phyloP scores from a whole-genome alignment of 1,139 yeast species.

The Williopsis jadinii region DNA sequence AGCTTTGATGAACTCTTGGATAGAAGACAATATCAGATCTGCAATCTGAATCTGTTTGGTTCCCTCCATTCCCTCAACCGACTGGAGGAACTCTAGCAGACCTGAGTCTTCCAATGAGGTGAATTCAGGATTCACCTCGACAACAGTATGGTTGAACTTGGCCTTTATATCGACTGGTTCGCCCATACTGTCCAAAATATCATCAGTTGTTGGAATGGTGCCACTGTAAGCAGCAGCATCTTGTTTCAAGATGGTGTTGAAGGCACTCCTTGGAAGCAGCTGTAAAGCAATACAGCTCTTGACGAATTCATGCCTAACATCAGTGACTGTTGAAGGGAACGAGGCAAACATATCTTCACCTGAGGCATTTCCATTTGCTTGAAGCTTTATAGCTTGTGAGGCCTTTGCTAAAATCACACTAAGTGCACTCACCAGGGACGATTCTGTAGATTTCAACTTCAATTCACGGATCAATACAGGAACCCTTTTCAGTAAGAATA shows the following conservation, averaged over 20 bases:
- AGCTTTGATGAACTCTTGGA: slow-evolving; percentile 35
- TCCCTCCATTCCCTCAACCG: slow-evolving; percentile 35
- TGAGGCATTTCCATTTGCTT: slow-evolving; percentile 4
- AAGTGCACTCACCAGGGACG: slow-evolving; percentile 15
- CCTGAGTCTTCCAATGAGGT: slow-evolving; percentile 48
- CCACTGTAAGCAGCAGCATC: slow-evolving; percentile 32
- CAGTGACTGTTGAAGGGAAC: slow-evolving; percentile 40
- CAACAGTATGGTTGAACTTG: slow-evolving; percentile 13
- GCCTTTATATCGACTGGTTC: slow-evolving; percentile 11
- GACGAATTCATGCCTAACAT: slow-evolving; percentile 50
- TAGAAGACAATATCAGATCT: slow-evolving; percentile 26
- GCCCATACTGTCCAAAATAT: slow-evolving; percentile 21
- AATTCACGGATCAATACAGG: slow-evolving; percentile 17
- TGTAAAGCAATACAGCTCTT: slow-evolving; percentile 43
- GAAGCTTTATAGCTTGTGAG: slow-evolving; percentile 14
- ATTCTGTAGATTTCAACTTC: slow-evolving; percentile 19
- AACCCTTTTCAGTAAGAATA: slow-evolving; percentile 17
- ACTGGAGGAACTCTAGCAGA: slow-evolving; percentile 32
- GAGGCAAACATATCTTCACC: slow-evolving; percentile 37
- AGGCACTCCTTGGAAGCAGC: slow-evolving; percentile 34
- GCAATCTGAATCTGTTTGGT: slow-evolving; percentile 36
- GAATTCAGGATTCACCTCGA: slow-evolving; percentile 45
- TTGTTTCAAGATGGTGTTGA: slow-evolving; percentile 39
- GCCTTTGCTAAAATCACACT: slow-evolving; percentile 18
- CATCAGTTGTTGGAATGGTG: slow-evolving; percentile 26